A percentile compares a stretch with the other conserved stretches of the same genome.
Evolutionary conservation across 2,329 filamentous ascomycete genomes (phyloP).

Genomic region (Alternaria triticimaculans): DNA sequence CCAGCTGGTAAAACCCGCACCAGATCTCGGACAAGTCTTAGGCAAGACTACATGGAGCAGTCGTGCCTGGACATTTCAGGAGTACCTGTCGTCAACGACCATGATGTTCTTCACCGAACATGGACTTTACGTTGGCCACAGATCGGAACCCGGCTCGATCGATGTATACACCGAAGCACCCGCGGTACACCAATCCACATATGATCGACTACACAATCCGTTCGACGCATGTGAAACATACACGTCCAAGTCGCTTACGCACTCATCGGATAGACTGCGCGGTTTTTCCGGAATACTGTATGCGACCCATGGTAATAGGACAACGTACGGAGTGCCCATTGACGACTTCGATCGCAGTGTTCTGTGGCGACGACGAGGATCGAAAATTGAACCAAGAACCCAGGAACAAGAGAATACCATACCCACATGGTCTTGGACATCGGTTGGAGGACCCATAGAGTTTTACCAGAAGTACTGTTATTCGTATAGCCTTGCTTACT

Average conservation of each 20-base stretch:
- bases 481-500: background rate
- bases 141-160: background rate
- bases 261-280: background rate
- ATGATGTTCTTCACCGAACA: conserved; percentile 13
- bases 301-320: background rate
- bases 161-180: background rate
- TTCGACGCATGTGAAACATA: background rate
- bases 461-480: background rate
- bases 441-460: background rate
- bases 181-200: background rate
- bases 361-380: background rate
- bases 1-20: background rate
- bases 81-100: background rate
- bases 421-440: background rate
- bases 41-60: background rate
- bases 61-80: conserved; percentile 15
- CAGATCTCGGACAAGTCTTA: background rate
- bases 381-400: background rate
- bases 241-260: background rate
- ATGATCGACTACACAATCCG: background rate
- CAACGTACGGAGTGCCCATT: background rate
- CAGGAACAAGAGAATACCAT: background rate
- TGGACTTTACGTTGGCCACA: background rate
- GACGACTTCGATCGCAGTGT: background rate
- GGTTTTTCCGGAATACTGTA: background rate